Percentiles rank a stretch among this genome's conserved stretches.
phyloP scores from a whole-genome alignment of 2,329 filamentous ascomycete species.

The Colletotrichum spinosum region DNA sequence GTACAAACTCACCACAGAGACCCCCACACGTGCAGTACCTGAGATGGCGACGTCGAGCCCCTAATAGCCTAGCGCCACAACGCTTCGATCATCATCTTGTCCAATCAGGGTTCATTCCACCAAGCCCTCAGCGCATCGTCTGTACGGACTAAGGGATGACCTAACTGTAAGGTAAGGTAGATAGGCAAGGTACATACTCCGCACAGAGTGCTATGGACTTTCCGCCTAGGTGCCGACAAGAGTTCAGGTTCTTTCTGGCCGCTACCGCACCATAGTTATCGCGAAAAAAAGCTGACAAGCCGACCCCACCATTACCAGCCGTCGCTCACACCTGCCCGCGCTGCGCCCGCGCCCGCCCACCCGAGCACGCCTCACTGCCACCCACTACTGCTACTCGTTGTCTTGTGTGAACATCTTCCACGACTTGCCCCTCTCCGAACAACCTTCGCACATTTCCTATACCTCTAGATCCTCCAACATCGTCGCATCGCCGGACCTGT shows the following conservation, averaged over 20 bases:
- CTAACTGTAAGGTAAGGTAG: no score
- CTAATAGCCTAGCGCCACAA: no score
- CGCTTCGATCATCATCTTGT: no score
- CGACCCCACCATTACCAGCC: conserved; percentile 37
- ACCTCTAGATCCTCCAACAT: conserved; percentile 5
- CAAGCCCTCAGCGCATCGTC: no score
- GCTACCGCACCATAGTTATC: conserved; percentile 38
- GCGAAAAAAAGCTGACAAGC: conserved; percentile 39
- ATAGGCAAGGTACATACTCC: no score
- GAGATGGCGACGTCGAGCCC: no score
- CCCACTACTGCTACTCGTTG: conserved; percentile 2
- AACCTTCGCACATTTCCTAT: conserved; percentile 10
- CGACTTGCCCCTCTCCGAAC: conserved; percentile 34
- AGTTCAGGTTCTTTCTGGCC: conserved; percentile 7
- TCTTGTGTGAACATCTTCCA: conserved; percentile 30
- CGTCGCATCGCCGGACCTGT: conserved; percentile 19
- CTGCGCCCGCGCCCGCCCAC: conserved; percentile 1
- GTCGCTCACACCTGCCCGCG: conserved; percentile 31
- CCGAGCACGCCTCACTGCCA: neutral
- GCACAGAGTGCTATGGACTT: neutral
- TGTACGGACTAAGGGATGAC: no score
- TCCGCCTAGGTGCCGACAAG: conserved; percentile 1
- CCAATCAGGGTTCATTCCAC: no score
- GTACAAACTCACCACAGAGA: neutral
- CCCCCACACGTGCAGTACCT: no score